Base-by-base conservation (phyloP, 148 eudicot species). In the Salicornia ramosissima region DNA sequence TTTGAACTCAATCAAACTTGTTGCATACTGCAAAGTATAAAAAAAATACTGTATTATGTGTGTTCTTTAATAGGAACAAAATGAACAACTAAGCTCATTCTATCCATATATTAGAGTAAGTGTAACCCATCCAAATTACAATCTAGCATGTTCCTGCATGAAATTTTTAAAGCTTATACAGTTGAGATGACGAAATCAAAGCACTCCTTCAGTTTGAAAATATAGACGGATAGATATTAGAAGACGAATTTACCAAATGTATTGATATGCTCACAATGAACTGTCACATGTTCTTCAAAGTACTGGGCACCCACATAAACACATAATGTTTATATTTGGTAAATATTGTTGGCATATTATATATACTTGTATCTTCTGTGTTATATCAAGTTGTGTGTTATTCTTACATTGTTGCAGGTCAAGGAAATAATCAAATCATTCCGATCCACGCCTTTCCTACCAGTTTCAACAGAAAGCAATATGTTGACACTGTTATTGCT, bases 401-500 rank as follows among this genome's bases (percentile, higher is more conserved):
- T 40, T 30, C 47, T 26, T 18, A 19, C 25, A 45, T 10, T 60
- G 28, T 50, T 76, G 75, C 84, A 94, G 99, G 97, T 91, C 75
- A 87, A 65, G 55, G 86, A 88, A 28, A 76, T 94, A 26, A 73
- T 83, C 1, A 87, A 82, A 71, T 80, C 96, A 46, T 94, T 86
- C 69, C 81, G 96, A 36, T 91, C 86, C 73, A 85, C 90, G 5
- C 99, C 99, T 19, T 94, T 84, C 46, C 80, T 94, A 63, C 96
- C 99, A 1, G 93, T 94, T 53, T 72, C 86, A 79, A 77, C 88
- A 22, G 91, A 89, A 45, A 86, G 93, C 76, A 78, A 97, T 1
- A 94, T 94, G 97, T 74, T 91, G 81, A 87, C 90, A 15, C 91
- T 91, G 10, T 52, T 94, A 69, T 59, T 94, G 74, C 88, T 94